Evolutionary conservation across 805 yeast genomes (phyloP), one percentile per base, ranked within the genome.

Genomic region (Teunomyces cretensis): DNA sequence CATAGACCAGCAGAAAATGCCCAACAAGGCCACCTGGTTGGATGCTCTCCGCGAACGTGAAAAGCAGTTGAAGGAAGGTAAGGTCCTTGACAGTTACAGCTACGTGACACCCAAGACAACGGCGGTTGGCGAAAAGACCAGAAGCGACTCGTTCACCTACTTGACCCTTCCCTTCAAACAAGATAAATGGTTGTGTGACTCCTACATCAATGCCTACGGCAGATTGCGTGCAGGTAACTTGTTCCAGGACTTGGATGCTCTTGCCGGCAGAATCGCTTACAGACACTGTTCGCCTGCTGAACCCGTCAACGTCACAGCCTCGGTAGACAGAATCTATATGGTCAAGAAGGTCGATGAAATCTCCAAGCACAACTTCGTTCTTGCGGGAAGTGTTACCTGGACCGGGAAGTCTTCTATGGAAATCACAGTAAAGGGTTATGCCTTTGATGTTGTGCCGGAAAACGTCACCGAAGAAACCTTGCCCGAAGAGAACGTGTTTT

Each of bases 321-420:
- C 94, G 22, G 97, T 91, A 22, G 97, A 92, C 67, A 74, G 97
- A 52, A 88, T 91, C 53, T 86, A 87, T 61, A 83, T 91, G 81
- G 80, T 89, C 47, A 86, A 86, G 64, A 83, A 89, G 54, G 79
- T 90, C 33, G 96, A 89, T 57, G 88, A 84, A 56, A 80, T 90
- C 49, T 73, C 76, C 45, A 79, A 81, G 50, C 84, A 78, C 66
- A 88, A 89, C 65, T 83, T 92, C 55, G 76, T 89, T 24, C 68
- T 91, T 49, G 90, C 94, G 26, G 98, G 98, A n/a, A 75, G 83
- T 42, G 97, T 90, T 35, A 84, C 95, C 7, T 91, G 96, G 88
- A 91, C 97, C 0, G 98, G 98, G 47, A 75, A 88, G 49, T 87
- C 96, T 1, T 90, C 97, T 1, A 91, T 91, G 97, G 97, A 91